Evolutionary conservation across 2,329 filamentous ascomycete species (phyloP).

Genomic region (Hymenoscyphus fructigenus): DNA sequence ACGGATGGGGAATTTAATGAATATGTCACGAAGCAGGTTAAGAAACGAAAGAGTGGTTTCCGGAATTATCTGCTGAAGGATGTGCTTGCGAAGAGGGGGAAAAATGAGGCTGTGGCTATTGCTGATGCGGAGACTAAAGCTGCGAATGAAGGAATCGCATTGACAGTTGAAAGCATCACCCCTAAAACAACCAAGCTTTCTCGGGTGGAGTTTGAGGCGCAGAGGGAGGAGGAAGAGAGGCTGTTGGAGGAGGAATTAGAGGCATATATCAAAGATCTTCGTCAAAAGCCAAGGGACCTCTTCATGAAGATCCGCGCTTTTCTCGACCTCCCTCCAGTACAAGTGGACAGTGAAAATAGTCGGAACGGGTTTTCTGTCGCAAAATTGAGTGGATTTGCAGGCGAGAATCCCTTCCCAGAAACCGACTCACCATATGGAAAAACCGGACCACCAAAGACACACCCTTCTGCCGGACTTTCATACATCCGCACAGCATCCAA

Average conservation of each 20-base stretch:
- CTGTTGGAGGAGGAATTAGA: constrained; percentile 47
- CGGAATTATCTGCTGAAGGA: constrained; percentile 50
- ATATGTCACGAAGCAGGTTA: constrained; percentile 55
- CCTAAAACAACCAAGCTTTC: not conserved
- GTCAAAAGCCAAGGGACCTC: constrained; percentile 50
- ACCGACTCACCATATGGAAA: constrained; percentile 42
- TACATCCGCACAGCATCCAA: constrained; percentile 57
- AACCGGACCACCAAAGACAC: constrained; percentile 56
- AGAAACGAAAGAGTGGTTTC: constrained; percentile 54
- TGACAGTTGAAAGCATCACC: too few relatives aligned
- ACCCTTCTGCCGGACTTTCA: constrained; percentile 63
- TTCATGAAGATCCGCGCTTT: constrained; percentile 58
- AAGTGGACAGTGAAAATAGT: not conserved
- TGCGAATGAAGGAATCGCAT: not conserved
- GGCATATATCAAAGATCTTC: constrained; percentile 53
- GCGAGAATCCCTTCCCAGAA: not conserved
- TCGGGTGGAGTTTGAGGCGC: not conserved
- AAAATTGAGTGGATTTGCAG: not conserved
- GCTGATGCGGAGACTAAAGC: constrained; percentile 20
- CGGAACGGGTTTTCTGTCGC: too few relatives aligned
- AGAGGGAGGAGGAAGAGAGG: not conserved
- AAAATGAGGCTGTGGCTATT: constrained; percentile 41
- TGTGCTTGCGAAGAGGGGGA: constrained; percentile 44
- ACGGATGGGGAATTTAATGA: constrained; percentile 57
- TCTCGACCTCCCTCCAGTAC: constrained; percentile 51